phyloP scores from a whole-genome alignment of 2,329 filamentous ascomycete genomes.

The Ceratocystis colombiana region DNA sequence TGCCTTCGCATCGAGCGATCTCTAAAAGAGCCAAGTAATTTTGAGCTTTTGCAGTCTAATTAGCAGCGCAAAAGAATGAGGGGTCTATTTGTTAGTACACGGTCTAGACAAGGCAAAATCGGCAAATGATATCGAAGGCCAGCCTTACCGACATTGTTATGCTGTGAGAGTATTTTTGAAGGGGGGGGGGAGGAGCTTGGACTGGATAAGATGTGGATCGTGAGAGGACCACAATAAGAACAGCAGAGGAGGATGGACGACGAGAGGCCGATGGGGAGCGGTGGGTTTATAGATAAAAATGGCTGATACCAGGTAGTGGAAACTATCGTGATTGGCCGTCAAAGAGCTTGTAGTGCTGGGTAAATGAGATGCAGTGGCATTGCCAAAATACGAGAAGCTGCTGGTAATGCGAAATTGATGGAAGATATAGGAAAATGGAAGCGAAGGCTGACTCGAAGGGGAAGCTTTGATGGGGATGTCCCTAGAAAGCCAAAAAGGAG shows the following conservation, averaged over 20 bases:
- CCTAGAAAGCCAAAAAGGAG: conserved; percentile 5
- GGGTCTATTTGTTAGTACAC: not conserved
- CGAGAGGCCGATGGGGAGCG: not conserved
- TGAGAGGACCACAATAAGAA: not conserved
- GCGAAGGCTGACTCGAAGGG: conserved; percentile 1
- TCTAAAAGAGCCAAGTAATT: conserved; percentile 77
- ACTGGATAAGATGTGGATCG: not conserved
- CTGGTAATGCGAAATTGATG: not conserved
- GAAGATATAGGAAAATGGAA: not conserved
- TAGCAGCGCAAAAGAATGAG: not conserved
- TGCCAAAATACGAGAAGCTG: conserved; percentile 2
- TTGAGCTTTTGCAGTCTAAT: conserved; percentile 54
- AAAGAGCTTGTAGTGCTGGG: not conserved
- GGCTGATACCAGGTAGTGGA: not conserved
- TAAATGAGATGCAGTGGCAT: not conserved
- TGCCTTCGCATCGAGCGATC: conserved; percentile 73
- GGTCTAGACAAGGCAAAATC: not conserved
- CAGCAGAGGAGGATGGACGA: not conserved
- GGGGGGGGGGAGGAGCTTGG: not conserved
- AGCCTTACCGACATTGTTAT: conserved; percentile 25
- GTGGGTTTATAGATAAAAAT: not conserved
- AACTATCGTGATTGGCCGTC: not conserved
- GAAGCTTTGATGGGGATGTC: conserved; percentile 7
- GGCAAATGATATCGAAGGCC: not conserved
- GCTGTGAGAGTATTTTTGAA: not conserved